Percentiles rank a stretch among this genome's conserved stretches.
Conservation (phyloP, 192 early-diverging fungal species). For the Funneliformis mosseae region DNA sequence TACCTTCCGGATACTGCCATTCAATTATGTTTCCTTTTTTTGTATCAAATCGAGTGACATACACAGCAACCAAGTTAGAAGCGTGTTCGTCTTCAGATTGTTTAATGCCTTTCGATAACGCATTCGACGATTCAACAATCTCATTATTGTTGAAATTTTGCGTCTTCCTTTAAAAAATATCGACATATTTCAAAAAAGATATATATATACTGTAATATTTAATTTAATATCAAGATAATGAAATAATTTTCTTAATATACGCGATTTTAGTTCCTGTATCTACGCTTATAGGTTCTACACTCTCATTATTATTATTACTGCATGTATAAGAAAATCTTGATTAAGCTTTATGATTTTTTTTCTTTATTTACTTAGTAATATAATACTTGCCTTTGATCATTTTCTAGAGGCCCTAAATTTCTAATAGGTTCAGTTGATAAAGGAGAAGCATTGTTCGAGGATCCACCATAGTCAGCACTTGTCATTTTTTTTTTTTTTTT, state of each 20-base stretch:
- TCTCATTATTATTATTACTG: background rate
- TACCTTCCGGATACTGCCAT: slow-evolving; percentile 54
- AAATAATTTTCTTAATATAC: background rate
- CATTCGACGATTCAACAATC: background rate
- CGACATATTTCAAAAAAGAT: background rate
- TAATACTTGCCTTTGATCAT: background rate
- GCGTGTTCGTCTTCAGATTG: background rate
- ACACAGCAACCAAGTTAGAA: slow-evolving; percentile 49
- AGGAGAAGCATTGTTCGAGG: background rate
- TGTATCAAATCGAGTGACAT: slow-evolving; percentile 55
- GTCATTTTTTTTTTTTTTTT: no score
- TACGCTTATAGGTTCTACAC: background rate
- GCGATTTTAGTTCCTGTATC: background rate
- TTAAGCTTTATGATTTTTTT: background rate
- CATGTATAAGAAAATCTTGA: background rate
- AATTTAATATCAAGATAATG: background rate
- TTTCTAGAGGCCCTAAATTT: background rate
- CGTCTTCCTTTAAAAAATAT: background rate
- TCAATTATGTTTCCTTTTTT: slow-evolving; percentile 55
- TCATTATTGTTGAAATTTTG: background rate
- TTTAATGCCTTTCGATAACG: background rate
- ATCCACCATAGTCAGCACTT: background rate
- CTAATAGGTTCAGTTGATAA: background rate
- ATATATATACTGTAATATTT: background rate
- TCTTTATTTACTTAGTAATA: background rate